These are phyloP conservation scores for Talaromyces sp. DNA, from an alignment of 2,329 filamentous ascomycete genomes.

Conservation along the genomic window DNA sequence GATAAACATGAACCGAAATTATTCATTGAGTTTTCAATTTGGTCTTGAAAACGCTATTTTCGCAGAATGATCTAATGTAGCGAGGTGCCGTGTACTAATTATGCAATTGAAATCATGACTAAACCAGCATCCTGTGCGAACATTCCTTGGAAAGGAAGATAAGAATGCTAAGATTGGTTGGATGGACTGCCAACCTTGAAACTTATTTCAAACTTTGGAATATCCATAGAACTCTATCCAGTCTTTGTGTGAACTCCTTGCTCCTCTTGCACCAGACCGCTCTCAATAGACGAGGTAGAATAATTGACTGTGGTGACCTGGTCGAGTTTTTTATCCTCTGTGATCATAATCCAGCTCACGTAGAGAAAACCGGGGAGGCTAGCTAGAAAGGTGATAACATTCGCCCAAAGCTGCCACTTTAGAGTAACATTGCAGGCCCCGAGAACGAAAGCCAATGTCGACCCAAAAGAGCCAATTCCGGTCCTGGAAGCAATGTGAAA, in stretches of 20 bases:
- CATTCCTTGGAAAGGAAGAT: background rate
- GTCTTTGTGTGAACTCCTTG: background rate
- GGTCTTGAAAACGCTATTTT: no score
- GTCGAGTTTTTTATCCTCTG: background rate
- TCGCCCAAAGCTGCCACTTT: slow-evolving; percentile 5
- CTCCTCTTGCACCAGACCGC: background rate
- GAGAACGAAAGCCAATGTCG: slow-evolving; percentile 4
- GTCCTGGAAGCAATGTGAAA: background rate
- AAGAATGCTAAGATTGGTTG: background rate
- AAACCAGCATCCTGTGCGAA: background rate
- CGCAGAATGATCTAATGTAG: no score
- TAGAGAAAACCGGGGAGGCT: slow-evolving; percentile 8
- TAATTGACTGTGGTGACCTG: background rate
- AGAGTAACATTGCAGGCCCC: slow-evolving; percentile 5
- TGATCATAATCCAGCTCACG: background rate
- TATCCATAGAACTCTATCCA: background rate
- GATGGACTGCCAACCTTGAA: background rate
- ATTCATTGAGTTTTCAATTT: no score
- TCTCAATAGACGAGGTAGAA: background rate
- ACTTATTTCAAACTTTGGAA: background rate
- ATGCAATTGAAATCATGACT: no score
- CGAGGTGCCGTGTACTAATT: no score
- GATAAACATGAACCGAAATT: no score
- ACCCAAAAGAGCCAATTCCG: background rate
- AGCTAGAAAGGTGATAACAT: slow-evolving; percentile 9